phyloP scores from a whole-genome alignment of 345 rosid species.

The Xanthoceras sorbifolium region DNA sequence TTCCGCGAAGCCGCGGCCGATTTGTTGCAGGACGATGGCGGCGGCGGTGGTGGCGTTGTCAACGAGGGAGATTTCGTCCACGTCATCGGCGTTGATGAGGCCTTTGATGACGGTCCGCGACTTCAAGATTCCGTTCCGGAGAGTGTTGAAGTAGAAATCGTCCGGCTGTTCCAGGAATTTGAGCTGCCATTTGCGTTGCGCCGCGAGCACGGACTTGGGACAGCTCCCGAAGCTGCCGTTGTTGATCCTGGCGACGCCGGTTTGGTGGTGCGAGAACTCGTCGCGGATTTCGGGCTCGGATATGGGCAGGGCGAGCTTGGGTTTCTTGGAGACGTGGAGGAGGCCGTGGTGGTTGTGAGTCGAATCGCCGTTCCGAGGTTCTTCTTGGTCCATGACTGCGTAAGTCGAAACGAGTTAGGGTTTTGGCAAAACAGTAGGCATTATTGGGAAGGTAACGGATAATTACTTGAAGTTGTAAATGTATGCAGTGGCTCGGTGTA shows the following conservation, averaged over 20 bases:
- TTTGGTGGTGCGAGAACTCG: slow-evolving; percentile 77
- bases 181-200: slow-evolving; percentile 65
- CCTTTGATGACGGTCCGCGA: slow-evolving; percentile 57
- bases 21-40: slow-evolving; percentile 72
- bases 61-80: slow-evolving; percentile 71
- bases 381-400: slow-evolving; percentile 42
- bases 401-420: slow-evolving; percentile 24
- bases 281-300: slow-evolving; percentile 49
- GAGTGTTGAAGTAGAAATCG: slow-evolving; percentile 68
- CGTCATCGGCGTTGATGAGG: slow-evolving; percentile 67
- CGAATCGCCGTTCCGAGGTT: slow-evolving; percentile 52
- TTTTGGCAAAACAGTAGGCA: slow-evolving; percentile 16
- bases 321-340: slow-evolving; percentile 44
- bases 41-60: slow-evolving; percentile 86
- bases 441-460: not conserved
- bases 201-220: slow-evolving; percentile 60
- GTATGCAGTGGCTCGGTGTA: not conserved
- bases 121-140: slow-evolving; percentile 55
- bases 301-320: slow-evolving; percentile 35
- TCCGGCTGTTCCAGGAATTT: slow-evolving; percentile 70
- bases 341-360: slow-evolving; percentile 11
- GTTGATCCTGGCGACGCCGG: slow-evolving; percentile 60
- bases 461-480: not conserved
- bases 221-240: slow-evolving; percentile 90
- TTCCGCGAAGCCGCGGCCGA: slow-evolving; percentile 58